A percentile compares a stretch with the other conserved stretches of the same genome.
phyloP scores from a whole-genome alignment of 2,329 filamentous ascomycete genomes.

The Penicillium sp. region DNA sequence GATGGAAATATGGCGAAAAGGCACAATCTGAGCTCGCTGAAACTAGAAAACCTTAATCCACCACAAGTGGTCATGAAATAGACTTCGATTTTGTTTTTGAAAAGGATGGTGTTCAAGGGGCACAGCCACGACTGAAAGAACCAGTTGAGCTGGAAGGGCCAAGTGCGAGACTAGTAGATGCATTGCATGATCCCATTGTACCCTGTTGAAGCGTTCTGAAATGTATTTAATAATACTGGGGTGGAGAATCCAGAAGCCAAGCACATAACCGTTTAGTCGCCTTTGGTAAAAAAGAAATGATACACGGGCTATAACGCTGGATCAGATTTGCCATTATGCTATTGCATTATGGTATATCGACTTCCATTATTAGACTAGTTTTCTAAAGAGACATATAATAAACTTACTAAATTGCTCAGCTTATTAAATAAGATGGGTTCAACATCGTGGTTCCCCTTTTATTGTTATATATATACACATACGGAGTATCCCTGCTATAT shows the following conservation, averaged over 20 bases:
- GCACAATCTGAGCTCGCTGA: neutral
- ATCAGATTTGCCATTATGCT: neutral
- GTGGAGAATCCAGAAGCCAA: too few relatives aligned
- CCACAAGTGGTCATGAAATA: neutral
- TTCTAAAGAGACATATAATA: neutral
- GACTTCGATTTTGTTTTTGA: neutral
- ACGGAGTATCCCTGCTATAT: neutral
- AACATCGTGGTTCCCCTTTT: neutral
- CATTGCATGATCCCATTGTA: neutral
- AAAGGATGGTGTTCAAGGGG: neutral
- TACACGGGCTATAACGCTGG: too few relatives aligned
- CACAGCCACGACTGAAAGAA: neutral
- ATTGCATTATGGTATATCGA: neutral
- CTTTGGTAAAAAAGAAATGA: neutral
- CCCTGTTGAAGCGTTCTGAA: neutral
- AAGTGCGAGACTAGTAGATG: neutral
- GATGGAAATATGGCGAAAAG: neutral
- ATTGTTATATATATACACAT: neutral
- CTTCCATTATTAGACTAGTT: neutral
- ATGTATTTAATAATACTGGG: neutral
- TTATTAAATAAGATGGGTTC: neutral
- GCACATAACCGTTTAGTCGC: neutral
- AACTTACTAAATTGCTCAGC: neutral
- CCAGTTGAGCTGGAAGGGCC: neutral
- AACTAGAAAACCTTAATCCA: neutral